Evolutionary conservation across 768 basidiomycete species (phyloP).

Genomic region (Amanita rimosa): DNA sequence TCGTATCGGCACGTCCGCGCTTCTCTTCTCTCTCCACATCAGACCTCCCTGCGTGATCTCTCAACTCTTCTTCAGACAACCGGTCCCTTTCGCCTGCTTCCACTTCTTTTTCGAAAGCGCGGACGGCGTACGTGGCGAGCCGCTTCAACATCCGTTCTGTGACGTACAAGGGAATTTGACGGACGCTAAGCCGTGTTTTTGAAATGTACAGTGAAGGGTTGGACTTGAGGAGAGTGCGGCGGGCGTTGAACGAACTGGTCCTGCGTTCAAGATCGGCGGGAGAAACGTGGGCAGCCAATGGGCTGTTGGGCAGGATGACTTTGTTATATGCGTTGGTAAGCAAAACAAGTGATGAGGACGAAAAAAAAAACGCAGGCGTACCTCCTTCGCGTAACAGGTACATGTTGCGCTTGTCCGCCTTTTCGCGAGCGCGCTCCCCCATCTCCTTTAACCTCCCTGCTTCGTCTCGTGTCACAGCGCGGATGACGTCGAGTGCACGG

Average conservation of each 20-base stretch:
- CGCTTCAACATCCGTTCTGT: constrained; percentile 87
- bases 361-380: constrained; percentile 22
- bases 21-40: constrained; percentile 11
- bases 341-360: not conserved
- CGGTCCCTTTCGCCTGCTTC: constrained; percentile 44
- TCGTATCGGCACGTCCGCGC: constrained; percentile 15
- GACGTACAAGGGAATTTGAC: constrained; percentile 84
- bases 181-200: constrained; percentile 85
- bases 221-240: constrained; percentile 70
- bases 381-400: constrained; percentile 96
- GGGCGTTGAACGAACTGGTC: constrained; percentile 74
- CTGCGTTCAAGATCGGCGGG: constrained; percentile 79
- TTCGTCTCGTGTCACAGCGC: constrained; percentile 84
- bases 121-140: constrained; percentile 71
- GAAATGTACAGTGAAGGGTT: constrained; percentile 95
- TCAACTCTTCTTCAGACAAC: constrained; percentile 64
- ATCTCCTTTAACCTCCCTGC: constrained; percentile 85
- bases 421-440: constrained; percentile 73
- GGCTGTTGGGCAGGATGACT: constrained; percentile 89
- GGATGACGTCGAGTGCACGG: constrained; percentile 80
- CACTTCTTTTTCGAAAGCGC: constrained; percentile 73
- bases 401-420: constrained; percentile 90
- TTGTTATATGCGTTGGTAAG: not conserved
- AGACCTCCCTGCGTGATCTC: constrained; percentile 21
- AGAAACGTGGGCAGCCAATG: constrained; percentile 62